Base-by-base conservation (phyloP, 805 yeast species). In the Candida ulmi region DNA sequence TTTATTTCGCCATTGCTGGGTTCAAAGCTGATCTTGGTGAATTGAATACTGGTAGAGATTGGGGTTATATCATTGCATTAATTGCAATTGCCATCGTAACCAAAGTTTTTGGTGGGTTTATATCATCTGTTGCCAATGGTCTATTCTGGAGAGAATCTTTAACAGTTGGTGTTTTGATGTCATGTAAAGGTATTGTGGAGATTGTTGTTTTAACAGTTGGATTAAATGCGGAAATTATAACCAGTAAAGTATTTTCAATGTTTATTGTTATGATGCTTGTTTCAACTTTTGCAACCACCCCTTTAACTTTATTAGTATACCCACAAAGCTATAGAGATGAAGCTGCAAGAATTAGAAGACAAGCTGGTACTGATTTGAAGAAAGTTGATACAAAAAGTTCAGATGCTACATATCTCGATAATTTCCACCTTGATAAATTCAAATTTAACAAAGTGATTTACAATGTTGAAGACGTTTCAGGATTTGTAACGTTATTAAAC, bases 121-220 rank as follows among this genome's bases (percentile, higher is more conserved):
- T 79, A 11, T 80, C 83, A 29, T 81, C 90, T 2, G 78, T 71
- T 47, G 42, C 76, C 30, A 72, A 71, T 56, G 85, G 83, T 1
- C 61, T 84, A 36, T 68, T 69, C 36, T 80, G 85, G 83, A 72
- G 90, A 56, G 93, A 85, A 57, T 74, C 88, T 2, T 57, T 79
- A 27, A 69, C 90, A 2, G 91, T 83, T 29, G 95, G 95, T 38
- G 73, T 83, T 18, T 66, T 85, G 49, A 85, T 85, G 93, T 83
- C 91, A 7, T 85, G 95, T 69, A 85, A 85, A 60, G 95, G 95
- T 60, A 83, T 84, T 46, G 93, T 84, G 18, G 95, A 84, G 60
- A 80, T 84, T 56, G 90, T 84, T 31, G 93, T 84, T 17, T 66
- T 84, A 47, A 78, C 76, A 31, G 78, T 82, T 18, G 95, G 95